phyloP scores from a whole-genome alignment of 495 filamentous ascomycete species.

The Neurospora sp. region DNA sequence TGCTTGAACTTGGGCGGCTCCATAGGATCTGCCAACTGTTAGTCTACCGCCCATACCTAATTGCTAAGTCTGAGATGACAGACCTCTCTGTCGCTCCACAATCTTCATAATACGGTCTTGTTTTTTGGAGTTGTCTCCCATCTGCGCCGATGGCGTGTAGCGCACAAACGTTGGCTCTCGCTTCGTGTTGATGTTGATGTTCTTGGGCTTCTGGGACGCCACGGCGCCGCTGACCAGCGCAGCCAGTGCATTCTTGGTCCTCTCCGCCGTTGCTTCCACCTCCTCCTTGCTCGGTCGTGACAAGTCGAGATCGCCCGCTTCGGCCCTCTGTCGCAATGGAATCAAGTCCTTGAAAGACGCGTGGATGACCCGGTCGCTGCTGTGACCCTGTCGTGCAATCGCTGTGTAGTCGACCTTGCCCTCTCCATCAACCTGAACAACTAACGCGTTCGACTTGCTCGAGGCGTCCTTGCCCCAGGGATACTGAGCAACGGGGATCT shows the following conservation, averaged over 20 bases:
- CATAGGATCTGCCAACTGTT: slow-evolving; percentile 61
- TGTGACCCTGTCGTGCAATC: slow-evolving; percentile 85
- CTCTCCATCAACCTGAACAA: slow-evolving; percentile 79
- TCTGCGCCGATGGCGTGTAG: slow-evolving; percentile 93
- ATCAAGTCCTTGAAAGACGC: slow-evolving; percentile 96
- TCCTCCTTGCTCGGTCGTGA: slow-evolving; percentile 79
- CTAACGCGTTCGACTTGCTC: slow-evolving; percentile 73
- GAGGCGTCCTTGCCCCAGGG: slow-evolving; percentile 70
- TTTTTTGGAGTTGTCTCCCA: slow-evolving; percentile 81
- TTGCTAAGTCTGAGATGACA: not conserved
- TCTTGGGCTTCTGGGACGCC: slow-evolving; percentile 91
- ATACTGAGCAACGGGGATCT: slow-evolving; percentile 90
- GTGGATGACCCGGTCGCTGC: slow-evolving; percentile 75
- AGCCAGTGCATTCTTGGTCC: slow-evolving; percentile 76
- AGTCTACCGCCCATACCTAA: not conserved
- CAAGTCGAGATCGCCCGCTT: slow-evolving; percentile 87
- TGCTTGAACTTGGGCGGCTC: slow-evolving; percentile 98
- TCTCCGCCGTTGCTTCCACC: slow-evolving; percentile 70
- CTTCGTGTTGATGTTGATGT: slow-evolving; percentile 63
- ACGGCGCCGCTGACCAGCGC: slow-evolving; percentile 76
- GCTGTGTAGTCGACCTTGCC: slow-evolving; percentile 96
- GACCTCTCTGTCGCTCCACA: slow-evolving; percentile 68
- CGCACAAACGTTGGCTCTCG: slow-evolving; percentile 88
- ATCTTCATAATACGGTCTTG: slow-evolving; percentile 98
- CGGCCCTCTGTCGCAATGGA: slow-evolving; percentile 82